Evolutionary conservation across 208 protist species (phyloP).

Genomic region (Wallacemonas sp.): DNA sequence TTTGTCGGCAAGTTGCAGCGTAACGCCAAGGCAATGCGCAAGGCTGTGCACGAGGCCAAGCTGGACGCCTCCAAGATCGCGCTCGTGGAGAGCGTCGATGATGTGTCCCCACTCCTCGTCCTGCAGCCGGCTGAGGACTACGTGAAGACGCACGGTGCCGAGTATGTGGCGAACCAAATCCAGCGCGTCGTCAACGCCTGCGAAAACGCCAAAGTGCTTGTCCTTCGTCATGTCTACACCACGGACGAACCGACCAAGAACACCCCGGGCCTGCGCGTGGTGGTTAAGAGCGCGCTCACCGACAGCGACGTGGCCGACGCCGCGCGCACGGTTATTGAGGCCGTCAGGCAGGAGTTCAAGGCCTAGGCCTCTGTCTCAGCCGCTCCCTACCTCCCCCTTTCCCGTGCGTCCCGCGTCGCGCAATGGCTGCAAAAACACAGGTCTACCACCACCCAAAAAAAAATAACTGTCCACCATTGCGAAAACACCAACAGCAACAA

Average conservation of each 20-base stretch:
- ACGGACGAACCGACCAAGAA: constrained; percentile 58
- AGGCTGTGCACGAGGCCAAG: constrained; percentile 33
- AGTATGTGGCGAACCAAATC: constrained; percentile 59
- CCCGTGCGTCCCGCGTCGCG: too few relatives aligned
- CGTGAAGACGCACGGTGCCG: constrained; percentile 24
- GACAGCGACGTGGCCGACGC: constrained; percentile 48
- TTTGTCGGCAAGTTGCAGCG: constrained; percentile 38
- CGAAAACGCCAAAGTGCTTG: constrained; percentile 47
- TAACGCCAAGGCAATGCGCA: constrained; percentile 51
- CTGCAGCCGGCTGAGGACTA: constrained; percentile 45
- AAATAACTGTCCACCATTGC: too few relatives aligned
- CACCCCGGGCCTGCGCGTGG: constrained; percentile 57
- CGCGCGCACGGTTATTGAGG: constrained; percentile 36
- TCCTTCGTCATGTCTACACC: constrained; percentile 69
- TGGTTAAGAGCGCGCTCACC: constrained; percentile 57
- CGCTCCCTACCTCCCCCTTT: too few relatives aligned
- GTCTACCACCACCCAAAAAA: too few relatives aligned
- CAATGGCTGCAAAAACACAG: too few relatives aligned
- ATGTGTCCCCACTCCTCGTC: constrained; percentile 71
- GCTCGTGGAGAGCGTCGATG: constrained; percentile 54
- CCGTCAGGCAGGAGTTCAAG: constrained; percentile 58
- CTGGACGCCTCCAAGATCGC: constrained; percentile 58
- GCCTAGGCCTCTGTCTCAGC: too few relatives aligned
- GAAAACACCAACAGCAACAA: background rate
- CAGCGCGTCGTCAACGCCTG: constrained; percentile 53